A percentile compares a stretch with the other conserved stretches of the same genome.
Conservation (phyloP, 2,329 filamentous ascomycete species). For the Coniochaeta sp. region DNA sequence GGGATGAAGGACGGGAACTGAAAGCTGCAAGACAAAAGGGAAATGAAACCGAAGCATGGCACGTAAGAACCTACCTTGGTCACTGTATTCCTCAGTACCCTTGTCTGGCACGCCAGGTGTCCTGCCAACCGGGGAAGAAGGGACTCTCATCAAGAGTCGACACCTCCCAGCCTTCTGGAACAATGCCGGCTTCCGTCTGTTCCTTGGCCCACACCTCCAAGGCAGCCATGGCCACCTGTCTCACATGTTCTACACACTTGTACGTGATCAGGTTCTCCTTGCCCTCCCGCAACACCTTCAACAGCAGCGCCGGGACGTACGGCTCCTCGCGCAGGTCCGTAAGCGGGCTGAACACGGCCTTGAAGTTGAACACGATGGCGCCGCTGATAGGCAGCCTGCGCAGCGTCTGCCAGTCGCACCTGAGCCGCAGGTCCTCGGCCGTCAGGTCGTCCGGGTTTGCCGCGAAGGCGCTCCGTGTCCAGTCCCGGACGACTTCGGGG, state of each 20-base stretch:
- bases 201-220: slow-evolving; percentile 57
- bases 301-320: slow-evolving; percentile 60
- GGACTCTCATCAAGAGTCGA: slow-evolving; percentile 67
- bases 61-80: not conserved
- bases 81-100: slow-evolving; percentile 8
- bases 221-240: slow-evolving; percentile 62
- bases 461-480: slow-evolving; percentile 51
- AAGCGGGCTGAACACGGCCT: slow-evolving; percentile 73
- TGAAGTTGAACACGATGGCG: slow-evolving; percentile 80
- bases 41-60: not conserved
- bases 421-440: slow-evolving; percentile 55
- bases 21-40: not conserved
- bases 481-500: slow-evolving; percentile 53
- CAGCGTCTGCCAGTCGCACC: slow-evolving; percentile 86
- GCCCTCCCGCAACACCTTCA: slow-evolving; percentile 63
- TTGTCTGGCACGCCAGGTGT: slow-evolving; percentile 49
- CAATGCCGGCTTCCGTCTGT: slow-evolving; percentile 44
- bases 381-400: slow-evolving; percentile 70
- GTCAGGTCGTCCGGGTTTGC: slow-evolving; percentile 36
- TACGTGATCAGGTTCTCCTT: slow-evolving; percentile 42
- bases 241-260: slow-evolving; percentile 74
- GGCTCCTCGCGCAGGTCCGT: slow-evolving; percentile 63
- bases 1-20: too few species aligned
- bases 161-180: slow-evolving; percentile 51
- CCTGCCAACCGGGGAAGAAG: slow-evolving; percentile 69